Conservation (phyloP, 2,329 filamentous ascomycete species). For the Ophiognomonia clavigignenti-juglandacearum region DNA sequence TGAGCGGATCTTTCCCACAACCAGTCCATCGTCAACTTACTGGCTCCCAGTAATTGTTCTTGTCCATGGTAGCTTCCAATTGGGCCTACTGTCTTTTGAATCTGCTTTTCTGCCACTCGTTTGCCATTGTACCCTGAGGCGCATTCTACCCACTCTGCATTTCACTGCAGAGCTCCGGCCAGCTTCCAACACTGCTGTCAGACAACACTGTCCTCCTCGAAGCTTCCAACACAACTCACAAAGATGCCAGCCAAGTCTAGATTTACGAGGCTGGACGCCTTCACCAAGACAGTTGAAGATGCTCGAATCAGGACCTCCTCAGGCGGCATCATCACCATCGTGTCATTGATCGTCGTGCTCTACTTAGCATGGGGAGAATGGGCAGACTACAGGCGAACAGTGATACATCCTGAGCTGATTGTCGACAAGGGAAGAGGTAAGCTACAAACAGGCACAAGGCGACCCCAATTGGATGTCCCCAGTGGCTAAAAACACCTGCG, state of each 20-base stretch:
- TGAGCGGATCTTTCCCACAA: too few relatives aligned
- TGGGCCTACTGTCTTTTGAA: background rate
- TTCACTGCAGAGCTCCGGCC: background rate
- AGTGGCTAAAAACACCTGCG: conserved; percentile 15
- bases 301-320: conserved; percentile 93
- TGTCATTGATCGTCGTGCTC: conserved; percentile 80
- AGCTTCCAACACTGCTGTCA: conserved; percentile 1
- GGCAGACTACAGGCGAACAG: conserved; percentile 81
- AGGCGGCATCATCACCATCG: conserved; percentile 89
- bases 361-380: conserved; percentile 94
- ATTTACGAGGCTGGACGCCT: conserved; percentile 95
- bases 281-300: conserved; percentile 98
- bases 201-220: background rate
- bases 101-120: conserved; percentile 9
- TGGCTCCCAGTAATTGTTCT: conserved; percentile 1
- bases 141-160: background rate
- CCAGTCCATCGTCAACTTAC: background rate
- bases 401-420: conserved; percentile 85
- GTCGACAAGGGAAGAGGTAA: conserved; percentile 94
- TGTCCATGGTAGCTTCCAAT: conserved; percentile 5
- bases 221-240: background rate
- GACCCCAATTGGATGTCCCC: background rate
- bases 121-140: conserved; percentile 1
- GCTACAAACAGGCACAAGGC: conserved; percentile 16
- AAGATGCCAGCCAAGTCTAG: conserved; percentile 85